Evolutionary conservation across 2,329 filamentous ascomycete species (phyloP).

Genomic region (Eurotiales sp.): DNA sequence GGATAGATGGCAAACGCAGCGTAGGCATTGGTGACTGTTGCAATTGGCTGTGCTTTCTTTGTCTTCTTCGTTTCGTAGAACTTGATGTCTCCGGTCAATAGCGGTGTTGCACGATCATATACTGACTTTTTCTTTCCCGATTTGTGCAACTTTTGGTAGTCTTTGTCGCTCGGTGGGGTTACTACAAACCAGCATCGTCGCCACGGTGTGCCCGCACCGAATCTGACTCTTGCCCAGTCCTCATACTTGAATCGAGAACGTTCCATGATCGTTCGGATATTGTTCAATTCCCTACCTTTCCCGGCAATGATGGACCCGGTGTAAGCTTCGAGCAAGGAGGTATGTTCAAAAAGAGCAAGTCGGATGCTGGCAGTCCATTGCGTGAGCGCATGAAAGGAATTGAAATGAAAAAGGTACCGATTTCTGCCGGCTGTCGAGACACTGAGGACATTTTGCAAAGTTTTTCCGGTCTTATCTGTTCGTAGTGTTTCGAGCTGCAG

Average conservation of each 20-base stretch:
- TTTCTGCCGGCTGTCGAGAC: constrained; percentile 95
- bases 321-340: constrained; percentile 90
- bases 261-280: constrained; percentile 85
- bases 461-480: constrained; percentile 71
- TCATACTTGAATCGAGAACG: constrained; percentile 71
- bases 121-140: constrained; percentile 74
- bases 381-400: constrained; percentile 84
- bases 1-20: constrained; percentile 95
- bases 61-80: constrained; percentile 94
- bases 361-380: constrained; percentile 96
- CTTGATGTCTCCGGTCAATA: constrained; percentile 83
- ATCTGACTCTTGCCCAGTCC: constrained; percentile 92
- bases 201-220: constrained; percentile 95
- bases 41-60: constrained; percentile 87
- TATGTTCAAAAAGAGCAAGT: constrained; percentile 89
- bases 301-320: constrained; percentile 93
- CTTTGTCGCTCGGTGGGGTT: constrained; percentile 88
- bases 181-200: constrained; percentile 96
- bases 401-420: constrained; percentile 92
- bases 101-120: constrained; percentile 70
- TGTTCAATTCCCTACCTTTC: constrained; percentile 85
- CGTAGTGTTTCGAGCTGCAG: constrained; percentile 80
- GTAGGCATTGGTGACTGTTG: constrained; percentile 85
- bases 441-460: constrained; percentile 90
- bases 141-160: constrained; percentile 78